Evolutionary conservation across 495 filamentous ascomycete genomes (phyloP).

Genomic region (Aspergillus sclerotioniger): DNA sequence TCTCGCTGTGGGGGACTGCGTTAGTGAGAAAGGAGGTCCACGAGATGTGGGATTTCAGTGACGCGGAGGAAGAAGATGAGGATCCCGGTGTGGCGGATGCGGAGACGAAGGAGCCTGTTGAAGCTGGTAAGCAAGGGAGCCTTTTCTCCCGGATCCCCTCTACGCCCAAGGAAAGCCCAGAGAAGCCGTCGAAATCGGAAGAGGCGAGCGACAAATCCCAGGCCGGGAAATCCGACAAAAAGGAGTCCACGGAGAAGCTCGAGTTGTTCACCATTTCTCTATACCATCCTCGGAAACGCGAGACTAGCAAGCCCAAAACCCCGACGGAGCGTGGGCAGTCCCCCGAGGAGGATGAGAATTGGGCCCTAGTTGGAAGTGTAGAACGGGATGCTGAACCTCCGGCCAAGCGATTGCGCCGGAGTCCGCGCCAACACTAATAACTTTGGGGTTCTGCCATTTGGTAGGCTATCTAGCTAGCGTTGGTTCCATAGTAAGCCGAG

Average conservation of each 20-base stretch:
- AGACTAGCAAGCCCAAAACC: slow-evolving; percentile 8
- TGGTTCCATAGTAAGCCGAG: too few species aligned
- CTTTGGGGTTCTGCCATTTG: too few species aligned
- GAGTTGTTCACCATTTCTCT: slow-evolving; percentile 39
- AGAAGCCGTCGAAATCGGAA: slow-evolving; percentile 18
- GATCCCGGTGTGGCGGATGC: slow-evolving; percentile 17
- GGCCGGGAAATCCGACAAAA: slow-evolving; percentile 5
- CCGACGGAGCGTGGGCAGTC: background rate
- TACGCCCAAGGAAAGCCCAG: slow-evolving; percentile 11
- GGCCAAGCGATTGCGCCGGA: slow-evolving; percentile 34
- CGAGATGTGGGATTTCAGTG: slow-evolving; percentile 79
- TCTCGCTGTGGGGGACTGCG: slow-evolving; percentile 78
- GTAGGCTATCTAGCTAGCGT: too few species aligned
- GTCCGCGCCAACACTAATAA: slow-evolving; percentile 20
- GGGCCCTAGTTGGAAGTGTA: slow-evolving; percentile 22
- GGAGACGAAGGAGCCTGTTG: slow-evolving; percentile 23
- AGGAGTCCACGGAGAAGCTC: slow-evolving; percentile 14
- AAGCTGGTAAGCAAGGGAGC: slow-evolving; percentile 19
- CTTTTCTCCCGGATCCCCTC: slow-evolving; percentile 34
- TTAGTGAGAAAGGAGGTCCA: slow-evolving; percentile 63
- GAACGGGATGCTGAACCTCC: slow-evolving; percentile 36
- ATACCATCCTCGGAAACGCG: slow-evolving; percentile 30
- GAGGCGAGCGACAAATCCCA: slow-evolving; percentile 12
- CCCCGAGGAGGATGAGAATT: slow-evolving; percentile 20
- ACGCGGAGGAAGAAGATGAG: slow-evolving; percentile 49